A percentile compares a stretch with the other conserved stretches of the same genome.
These are phyloP conservation scores for Leccinum variicolor DNA, from an alignment of 768 basidiomycete species.

Conservation along the genomic window DNA sequence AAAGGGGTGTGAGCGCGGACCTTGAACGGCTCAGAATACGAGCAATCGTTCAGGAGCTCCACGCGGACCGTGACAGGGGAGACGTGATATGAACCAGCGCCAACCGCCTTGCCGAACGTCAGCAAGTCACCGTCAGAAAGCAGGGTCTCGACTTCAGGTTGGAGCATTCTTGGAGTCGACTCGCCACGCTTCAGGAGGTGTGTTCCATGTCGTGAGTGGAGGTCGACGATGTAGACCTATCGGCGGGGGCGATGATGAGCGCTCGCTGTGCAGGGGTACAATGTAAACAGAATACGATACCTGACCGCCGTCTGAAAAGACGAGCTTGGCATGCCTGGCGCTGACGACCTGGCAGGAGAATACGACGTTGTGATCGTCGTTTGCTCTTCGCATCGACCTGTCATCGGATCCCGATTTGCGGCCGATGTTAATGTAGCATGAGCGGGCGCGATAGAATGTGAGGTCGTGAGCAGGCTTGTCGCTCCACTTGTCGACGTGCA, in stretches of 20 bases:
- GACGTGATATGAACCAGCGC: slow-evolving; percentile 56
- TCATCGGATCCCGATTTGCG: slow-evolving; percentile 55
- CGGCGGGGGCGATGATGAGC: slow-evolving; percentile 1
- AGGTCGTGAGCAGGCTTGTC: slow-evolving; percentile 44
- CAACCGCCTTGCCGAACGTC: slow-evolving; percentile 77
- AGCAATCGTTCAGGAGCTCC: slow-evolving; percentile 39
- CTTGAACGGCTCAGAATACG: slow-evolving; percentile 18
- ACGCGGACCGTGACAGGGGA: slow-evolving; percentile 61
- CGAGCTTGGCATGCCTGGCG: slow-evolving; percentile 73
- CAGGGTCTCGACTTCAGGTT: slow-evolving; percentile 51
- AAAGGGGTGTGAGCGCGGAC: slow-evolving; percentile 3
- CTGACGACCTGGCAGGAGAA: slow-evolving; percentile 80
- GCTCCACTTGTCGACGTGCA: slow-evolving; percentile 55
- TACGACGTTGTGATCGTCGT: slow-evolving; percentile 48
- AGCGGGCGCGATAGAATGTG: slow-evolving; percentile 49
- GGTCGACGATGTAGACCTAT: slow-evolving; percentile 69
- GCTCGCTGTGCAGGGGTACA: slow-evolving; percentile 6
- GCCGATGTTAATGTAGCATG: slow-evolving; percentile 59
- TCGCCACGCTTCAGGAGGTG: slow-evolving; percentile 58
- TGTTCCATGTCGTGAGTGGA: slow-evolving; percentile 75
- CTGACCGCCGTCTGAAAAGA: slow-evolving; percentile 66
- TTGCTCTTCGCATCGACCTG: slow-evolving; percentile 36
- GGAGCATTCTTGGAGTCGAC: slow-evolving; percentile 42
- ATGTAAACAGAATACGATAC: slow-evolving; percentile 36
- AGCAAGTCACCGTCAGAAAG: slow-evolving; percentile 67